A percentile compares a stretch with the other conserved stretches of the same genome.
These are phyloP conservation scores for Acanthamoeba culbertsoni DNA, from an alignment of 208 protist genomes.

Conservation along the genomic window DNA sequence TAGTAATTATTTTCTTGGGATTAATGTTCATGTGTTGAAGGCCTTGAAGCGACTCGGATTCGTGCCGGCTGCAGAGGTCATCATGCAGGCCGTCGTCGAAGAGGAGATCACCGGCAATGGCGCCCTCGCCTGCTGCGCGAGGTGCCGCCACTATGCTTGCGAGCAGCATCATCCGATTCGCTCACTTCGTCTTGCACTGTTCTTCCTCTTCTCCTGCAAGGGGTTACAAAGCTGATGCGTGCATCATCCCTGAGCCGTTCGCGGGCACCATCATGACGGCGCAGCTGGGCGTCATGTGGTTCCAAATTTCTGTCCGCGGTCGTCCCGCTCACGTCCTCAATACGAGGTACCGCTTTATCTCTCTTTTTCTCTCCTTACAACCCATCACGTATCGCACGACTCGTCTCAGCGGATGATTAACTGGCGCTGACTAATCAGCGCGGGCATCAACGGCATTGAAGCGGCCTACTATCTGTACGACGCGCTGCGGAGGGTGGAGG, in stretches of 20 bases:
- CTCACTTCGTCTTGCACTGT: background rate
- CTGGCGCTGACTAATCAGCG: too few relatives aligned
- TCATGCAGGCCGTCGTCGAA: slow-evolving; percentile 74
- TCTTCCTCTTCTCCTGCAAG: background rate
- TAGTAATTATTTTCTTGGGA: background rate
- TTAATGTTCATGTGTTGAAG: background rate
- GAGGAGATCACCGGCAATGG: slow-evolving; percentile 76
- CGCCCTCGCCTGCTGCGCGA: slow-evolving; percentile 62
- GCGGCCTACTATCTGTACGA: slow-evolving; percentile 66
- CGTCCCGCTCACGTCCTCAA: slow-evolving; percentile 69
- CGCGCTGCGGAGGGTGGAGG: slow-evolving; percentile 65
- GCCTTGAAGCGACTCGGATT: slow-evolving; percentile 60
- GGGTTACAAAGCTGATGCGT: slow-evolving; percentile 69
- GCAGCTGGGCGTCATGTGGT: slow-evolving; percentile 74
- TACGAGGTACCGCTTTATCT: slow-evolving; percentile 18
- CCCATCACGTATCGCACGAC: too few relatives aligned
- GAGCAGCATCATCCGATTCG: background rate
- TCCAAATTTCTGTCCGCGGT: slow-evolving; percentile 65
- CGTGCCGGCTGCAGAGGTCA: slow-evolving; percentile 64
- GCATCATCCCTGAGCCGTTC: slow-evolving; percentile 76
- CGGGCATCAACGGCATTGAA: slow-evolving; percentile 74
- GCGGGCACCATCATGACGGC: slow-evolving; percentile 65
- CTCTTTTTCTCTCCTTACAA: too few relatives aligned
- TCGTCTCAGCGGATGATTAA: too few relatives aligned
- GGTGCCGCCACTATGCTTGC: background rate